phyloP scores from a whole-genome alignment of 371 early-diverging fungal genomes.

The Haplosporangium sp. region DNA sequence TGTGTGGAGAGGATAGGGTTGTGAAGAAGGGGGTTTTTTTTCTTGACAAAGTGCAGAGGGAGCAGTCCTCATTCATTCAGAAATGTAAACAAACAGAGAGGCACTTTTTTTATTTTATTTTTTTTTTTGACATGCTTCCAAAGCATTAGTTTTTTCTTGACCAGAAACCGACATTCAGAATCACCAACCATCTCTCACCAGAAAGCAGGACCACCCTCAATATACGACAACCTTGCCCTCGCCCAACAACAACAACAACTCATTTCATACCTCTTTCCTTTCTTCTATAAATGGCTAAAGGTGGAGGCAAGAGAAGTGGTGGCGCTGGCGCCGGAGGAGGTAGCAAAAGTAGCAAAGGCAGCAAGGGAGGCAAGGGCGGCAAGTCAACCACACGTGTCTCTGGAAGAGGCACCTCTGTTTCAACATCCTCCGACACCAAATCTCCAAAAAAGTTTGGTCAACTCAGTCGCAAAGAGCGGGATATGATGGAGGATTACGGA shows the following conservation, averaged over 20 bases:
- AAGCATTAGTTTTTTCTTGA: no score
- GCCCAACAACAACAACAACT: background rate
- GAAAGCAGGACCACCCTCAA: no score
- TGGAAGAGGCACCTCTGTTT: conserved; percentile 36
- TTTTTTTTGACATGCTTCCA: background rate
- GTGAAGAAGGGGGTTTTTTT: background rate
- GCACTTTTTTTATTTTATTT: background rate
- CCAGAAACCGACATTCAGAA: no score
- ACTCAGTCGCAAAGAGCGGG: conserved; percentile 62
- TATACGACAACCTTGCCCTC: no score
- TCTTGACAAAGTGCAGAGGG: no score
- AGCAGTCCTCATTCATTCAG: background rate
- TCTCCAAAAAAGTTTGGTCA: conserved; percentile 60
- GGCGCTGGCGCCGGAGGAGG: conserved; percentile 11
- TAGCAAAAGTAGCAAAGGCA: background rate
- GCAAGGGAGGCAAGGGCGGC: conserved; percentile 3
- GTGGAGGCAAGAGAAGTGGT: conserved; percentile 14
- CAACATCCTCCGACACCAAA: conserved; percentile 24
- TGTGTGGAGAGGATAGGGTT: background rate
- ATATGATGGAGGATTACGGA: conserved; percentile 76
- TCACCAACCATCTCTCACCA: no score
- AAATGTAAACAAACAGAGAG: background rate
- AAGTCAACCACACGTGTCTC: conserved; percentile 35
- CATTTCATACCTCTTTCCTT: background rate
- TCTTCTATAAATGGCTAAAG: conserved; percentile 19